Base-by-base conservation (phyloP, 208 protist species). In the Leishmania mexicana region DNA sequence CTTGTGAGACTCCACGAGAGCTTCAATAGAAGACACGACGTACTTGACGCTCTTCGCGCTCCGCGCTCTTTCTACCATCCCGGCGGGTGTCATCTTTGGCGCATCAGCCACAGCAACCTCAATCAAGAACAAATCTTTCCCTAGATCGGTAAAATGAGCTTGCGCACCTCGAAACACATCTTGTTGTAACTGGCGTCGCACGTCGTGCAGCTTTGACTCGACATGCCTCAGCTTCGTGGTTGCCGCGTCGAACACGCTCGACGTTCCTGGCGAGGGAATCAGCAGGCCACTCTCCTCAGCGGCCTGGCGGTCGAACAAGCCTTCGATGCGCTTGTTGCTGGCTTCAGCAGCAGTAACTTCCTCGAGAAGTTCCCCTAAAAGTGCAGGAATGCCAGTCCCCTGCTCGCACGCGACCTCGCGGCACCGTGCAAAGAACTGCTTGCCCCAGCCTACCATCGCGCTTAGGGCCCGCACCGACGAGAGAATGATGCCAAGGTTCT, bases 71-170 rank as follows among this genome's bases (percentile, higher is more conserved):
- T 97, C 93, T 10, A 90, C 71, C 80, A 97, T 83, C 49, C 92
- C 92, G 8, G 8, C n/a, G 17, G 89, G 87, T 31, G 83, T 92
- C 71, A 81, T 68, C 79, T 87, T 92, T 21, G 89, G 90, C 3
- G 89, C 88, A 49, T 83, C 82, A 6, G 73, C 6, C 62, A 89
- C 57, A 60, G 93, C 86, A 64, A 98, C 94, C 65, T 98, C 94
- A 31, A 97, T 79, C 62, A 98, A 79, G 84, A 97, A 97, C 24
- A 90, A 76, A 72, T 98, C 96, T 77, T 97, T 96, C 2, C 96
- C 96, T 45, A 98, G 68, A 77, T 95, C 85, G 53, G 76, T 79
- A 74, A 93, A 98, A 54, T 84, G 80, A 28, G 94, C 81, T 47
- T 83, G 68, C 2, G 88, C 86, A n/a, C 88, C 89, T 42, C 54